These are phyloP conservation scores for Pseudonitzschia multiseries DNA, from an alignment of 108 stramenopile species.

Conservation along the genomic window DNA sequence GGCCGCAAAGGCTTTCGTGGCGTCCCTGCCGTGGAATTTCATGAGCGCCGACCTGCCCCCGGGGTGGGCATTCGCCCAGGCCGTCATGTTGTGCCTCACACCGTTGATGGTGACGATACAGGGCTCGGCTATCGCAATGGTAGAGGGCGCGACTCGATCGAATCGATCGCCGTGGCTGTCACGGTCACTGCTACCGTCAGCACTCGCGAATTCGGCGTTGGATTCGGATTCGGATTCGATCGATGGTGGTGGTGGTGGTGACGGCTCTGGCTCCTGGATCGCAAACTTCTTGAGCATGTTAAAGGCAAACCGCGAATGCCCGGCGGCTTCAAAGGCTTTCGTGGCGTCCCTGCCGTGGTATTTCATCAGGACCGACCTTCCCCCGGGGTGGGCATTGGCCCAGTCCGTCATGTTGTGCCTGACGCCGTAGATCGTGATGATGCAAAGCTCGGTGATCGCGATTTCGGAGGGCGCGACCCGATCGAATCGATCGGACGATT, in stretches of 20 bases:
- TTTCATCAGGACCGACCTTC: constrained; percentile 45
- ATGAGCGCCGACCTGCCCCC: constrained; percentile 52
- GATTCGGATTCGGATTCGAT: no score
- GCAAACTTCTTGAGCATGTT: constrained; percentile 48
- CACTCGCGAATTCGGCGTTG: no score
- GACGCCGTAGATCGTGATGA: constrained; percentile 37
- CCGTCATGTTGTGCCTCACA: constrained; percentile 45
- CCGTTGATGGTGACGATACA: constrained; percentile 46
- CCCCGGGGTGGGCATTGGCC: constrained; percentile 70
- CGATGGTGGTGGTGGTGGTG: no score
- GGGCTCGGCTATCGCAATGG: constrained; percentile 7
- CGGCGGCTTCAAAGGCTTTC: constrained; percentile 54
- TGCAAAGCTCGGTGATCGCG: constrained; percentile 36
- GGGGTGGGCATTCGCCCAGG: constrained; percentile 68
- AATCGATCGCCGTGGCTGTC: no score
- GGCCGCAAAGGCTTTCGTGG: constrained; percentile 54
- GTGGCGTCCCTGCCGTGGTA: constrained; percentile 63
- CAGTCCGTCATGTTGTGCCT: constrained; percentile 55
- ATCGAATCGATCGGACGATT: background rate
- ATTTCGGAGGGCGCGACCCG: no score
- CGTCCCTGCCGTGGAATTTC: constrained; percentile 58
- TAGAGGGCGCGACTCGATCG: constrained; percentile 19
- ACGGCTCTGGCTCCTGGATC: constrained; percentile 2
- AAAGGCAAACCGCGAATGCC: constrained; percentile 51
- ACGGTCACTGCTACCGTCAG: no score